Base-by-base conservation (phyloP, 2,329 filamentous ascomycete species). In the Colletotrichum spinosum region DNA sequence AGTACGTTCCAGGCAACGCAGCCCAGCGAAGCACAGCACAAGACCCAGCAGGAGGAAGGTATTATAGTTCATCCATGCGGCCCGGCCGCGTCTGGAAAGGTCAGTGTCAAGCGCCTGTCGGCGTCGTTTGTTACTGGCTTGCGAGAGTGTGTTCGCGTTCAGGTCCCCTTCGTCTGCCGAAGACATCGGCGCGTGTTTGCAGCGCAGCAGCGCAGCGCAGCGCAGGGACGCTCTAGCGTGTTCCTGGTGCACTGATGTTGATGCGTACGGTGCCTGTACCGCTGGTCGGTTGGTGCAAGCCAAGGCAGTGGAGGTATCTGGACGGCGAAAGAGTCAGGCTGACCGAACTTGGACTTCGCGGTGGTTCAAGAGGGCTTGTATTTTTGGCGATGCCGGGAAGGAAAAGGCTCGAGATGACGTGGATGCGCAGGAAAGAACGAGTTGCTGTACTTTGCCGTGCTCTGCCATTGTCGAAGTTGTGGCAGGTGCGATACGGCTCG, bases 1-100 rank as follows among this genome's bases (percentile, higher is more conserved):
- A 41, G 52, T 52, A 17, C 33, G 52, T 25, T 25, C 25, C 25
- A 25, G 25, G 25, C 25, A 25, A 5, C 25, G 25, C 25, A 25
- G 25, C 25, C 3, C 25, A 25, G 25, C 25, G 25, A 25, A 25
- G 25, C 25, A 5, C 25, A 25, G 25, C 25, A 25, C 25, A 25
- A 25, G 25, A 25, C 25, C 25, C 25, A 25, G 25, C 25, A 25
- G 25, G 4, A 25, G 25, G 25, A 25, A 25, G 25, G 25, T 25
- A 25, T 25, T 65, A 62, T 45, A 51, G 63, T 65, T 65, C 63
- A 42, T 62, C 25, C 58, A 63, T 65, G 63, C 52, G 63, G 58
- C 53, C 55, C 58, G 48, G 52, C 63, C 63, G 58, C 58, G 63
- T 65, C 58, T 62, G 63, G 63, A 65, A 62, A 65, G 63, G 63